Evolutionary conservation across 805 yeast genomes (phyloP), one percentile per base, ranked within the genome.

Genomic region (Blastobotrys chiropterorum): DNA sequence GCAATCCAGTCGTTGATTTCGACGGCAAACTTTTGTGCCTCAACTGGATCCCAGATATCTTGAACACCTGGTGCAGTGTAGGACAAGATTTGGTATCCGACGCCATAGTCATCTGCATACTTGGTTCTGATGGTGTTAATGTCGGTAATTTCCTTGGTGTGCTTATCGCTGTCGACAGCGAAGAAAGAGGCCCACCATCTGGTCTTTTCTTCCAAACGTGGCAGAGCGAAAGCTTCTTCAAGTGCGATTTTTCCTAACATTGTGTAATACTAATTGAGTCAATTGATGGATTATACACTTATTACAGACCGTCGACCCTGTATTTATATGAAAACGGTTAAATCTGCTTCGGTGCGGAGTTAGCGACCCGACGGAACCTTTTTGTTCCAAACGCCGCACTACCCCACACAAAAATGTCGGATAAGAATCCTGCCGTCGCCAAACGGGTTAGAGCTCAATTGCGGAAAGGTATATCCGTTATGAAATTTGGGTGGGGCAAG

Each of bases 241-340:
- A 44, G 47, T 7, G 47, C 47, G 14, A 44, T 44, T 44, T 44
- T 44, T 44, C 47, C 47, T 16, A 44, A n/a, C 47, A 44, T 44
- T 44, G 34, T 44, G 8, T 41, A 8, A 7, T 16, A 11, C 2
- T 40, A 7, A 14, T 8, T 16, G 8, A 16, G 7, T 44, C 38
- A 6, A 6, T 26, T 26, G 34, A 26, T 26, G 5, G 34, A 26
- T 6, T 26, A 26, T 26, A 26, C n/a, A n/a, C n/a, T n/a, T n/a
- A n/a, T n/a, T n/a, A n/a, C n/a, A n/a, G n/a, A n/a, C n/a, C n/a
- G n/a, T n/a, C n/a, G n/a, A n/a, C n/a, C n/a, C n/a, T 11, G 5
- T 26, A 26, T 26, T 26, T 26, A 26, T 26, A 26, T 26, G 34
- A 26, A 6, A 26, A 26, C 34, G 8, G 34, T 5, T 26, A 26